Base-by-base conservation (phyloP, 2,329 filamentous ascomycete species). In the Trichoderma oligosporum region DNA sequence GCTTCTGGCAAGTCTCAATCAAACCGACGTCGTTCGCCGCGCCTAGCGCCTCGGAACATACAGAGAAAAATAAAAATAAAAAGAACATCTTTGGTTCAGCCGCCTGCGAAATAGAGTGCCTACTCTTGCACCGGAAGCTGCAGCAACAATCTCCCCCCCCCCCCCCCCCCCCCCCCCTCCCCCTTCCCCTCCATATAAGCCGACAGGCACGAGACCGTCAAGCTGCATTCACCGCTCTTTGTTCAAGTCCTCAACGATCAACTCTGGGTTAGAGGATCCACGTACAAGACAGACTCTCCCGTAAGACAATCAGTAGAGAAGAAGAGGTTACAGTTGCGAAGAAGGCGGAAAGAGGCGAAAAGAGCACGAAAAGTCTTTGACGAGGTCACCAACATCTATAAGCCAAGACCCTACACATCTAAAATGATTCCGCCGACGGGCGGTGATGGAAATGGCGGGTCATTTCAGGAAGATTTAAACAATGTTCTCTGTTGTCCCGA, bases 401-500 rank as follows among this genome's bases (percentile, higher is more conserved):
- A 69, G 45, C 62, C 74, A 49, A 74, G 70, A 63, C 65, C 70
- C 29, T 76, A 76, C 66, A 63, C 69, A 60, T 65, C 71, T 65
- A 78, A 78, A 63, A 81, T 81, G 76, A 70, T 81, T 61, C 68
- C 71, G 56, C 67, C 74, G 31, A 69, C 70, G 53, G 69, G 68
- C 60, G 69, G 66, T 42, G 69, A 70, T 56, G 55, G 60, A 18
- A 65, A 60, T 36, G 67, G 63, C 27, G 64, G 61, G 46, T 69
- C 66, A 56, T 96, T 86, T 80, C 84, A 84, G 67, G 87, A 96
- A 71, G 94, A 97, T 65, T 81, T 97, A 59, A 95, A 90, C 71
- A 87, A 91, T 68, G 85, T 87, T 63, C 75, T 97, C 61, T 86
- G 91, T 62, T 99, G 94, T 72, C 88, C 84, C 14, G 93, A 99